Evolutionary conservation across 1,284 basidiomycete species (phyloP), one percentile per base, ranked within the genome.

Genomic region (Tilletia walkeri): DNA sequence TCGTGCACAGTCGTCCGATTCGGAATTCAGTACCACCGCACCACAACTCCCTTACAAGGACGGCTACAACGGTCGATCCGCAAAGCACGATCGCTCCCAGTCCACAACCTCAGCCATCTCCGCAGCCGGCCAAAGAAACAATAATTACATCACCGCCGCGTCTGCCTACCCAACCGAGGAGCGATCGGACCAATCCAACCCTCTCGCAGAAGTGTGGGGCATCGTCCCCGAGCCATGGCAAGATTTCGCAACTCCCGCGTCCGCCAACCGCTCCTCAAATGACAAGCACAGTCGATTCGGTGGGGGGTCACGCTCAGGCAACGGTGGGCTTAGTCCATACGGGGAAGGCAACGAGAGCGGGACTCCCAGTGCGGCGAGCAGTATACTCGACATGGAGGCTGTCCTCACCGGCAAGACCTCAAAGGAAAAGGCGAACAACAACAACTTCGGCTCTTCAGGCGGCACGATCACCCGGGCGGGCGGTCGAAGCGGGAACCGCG

Each of bases 181-280:
- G 54, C 76, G 75, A 45, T 72, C 69, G 66, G 75, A 77, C 54
- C 74, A 73, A 18, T 75, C 75, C 34, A 79, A 77, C 63, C 79
- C 79, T 47, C 75, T 80, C 49, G 79, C 81, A 34, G 81, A 81
- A 48, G 76, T 80, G 4, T 82, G 80, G 79, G 81, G 81, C 61
- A 78, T 80, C 48, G 73, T 72, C 41, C 68, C 76, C 30, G 81
- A 83, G 70, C 81, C 81, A 14, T 83, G 81, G 81, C 80, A 82
- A 67, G 81, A 83, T 67, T 82, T 83, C 68, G 78, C 79, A 2
- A 70, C 72, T 24, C 79, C 80, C 18, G 74, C 18, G 14, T 18
- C 36, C 34, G 65, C 56, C 41, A 72, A 72, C 30, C 53, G 30
- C 16, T 34, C 16, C 12, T 9, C 12, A 16, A 38, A 16, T 16